Conservation (phyloP, 2,329 filamentous ascomycete species). For the Alternaria novae-zelandiae region DNA sequence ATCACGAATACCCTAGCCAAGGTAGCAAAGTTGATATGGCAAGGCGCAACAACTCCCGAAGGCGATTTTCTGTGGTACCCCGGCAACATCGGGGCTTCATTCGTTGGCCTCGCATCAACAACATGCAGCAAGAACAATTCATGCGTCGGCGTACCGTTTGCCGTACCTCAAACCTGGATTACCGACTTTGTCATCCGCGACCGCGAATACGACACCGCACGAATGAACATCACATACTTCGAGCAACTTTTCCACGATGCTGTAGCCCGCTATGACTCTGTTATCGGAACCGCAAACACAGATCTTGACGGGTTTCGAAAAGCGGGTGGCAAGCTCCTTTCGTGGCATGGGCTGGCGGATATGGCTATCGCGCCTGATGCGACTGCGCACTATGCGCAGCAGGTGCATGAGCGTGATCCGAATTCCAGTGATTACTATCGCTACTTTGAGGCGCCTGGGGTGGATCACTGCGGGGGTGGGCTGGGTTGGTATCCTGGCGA, state of each 20-base stretch:
- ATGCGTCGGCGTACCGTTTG: conserved; percentile 15
- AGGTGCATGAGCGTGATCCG: conserved; percentile 17
- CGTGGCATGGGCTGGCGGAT: conserved; percentile 28
- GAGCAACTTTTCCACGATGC: conserved; percentile 14
- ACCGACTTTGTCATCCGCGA: conserved; percentile 20
- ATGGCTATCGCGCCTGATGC: conserved; percentile 15
- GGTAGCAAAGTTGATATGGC: conserved; percentile 20
- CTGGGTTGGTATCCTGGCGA: conserved; percentile 27
- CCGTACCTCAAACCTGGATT: conserved; percentile 16
- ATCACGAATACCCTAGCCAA: conserved; percentile 16
- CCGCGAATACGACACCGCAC: conserved; percentile 9
- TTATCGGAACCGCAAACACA: conserved; percentile 16
- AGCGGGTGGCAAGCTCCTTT: conserved; percentile 31
- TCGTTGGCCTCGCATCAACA: conserved; percentile 12
- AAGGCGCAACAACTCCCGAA: conserved; percentile 12
- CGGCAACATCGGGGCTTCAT: conserved; percentile 9
- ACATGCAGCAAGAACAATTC: conserved; percentile 16
- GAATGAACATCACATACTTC: conserved; percentile 7
- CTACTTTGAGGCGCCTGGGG: conserved; percentile 41
- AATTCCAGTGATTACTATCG: conserved; percentile 30
- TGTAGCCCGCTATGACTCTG: conserved; percentile 17
- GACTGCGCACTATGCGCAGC: conserved; percentile 20
- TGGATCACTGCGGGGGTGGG: conserved; percentile 34
- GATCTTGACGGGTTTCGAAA: conserved; percentile 18
- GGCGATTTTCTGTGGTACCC: conserved; percentile 23